A percentile compares a stretch with the other conserved stretches of the same genome.
phyloP scores from a whole-genome alignment of 192 early-diverging fungal species.

The Borealophlyctis nickersoniae region DNA sequence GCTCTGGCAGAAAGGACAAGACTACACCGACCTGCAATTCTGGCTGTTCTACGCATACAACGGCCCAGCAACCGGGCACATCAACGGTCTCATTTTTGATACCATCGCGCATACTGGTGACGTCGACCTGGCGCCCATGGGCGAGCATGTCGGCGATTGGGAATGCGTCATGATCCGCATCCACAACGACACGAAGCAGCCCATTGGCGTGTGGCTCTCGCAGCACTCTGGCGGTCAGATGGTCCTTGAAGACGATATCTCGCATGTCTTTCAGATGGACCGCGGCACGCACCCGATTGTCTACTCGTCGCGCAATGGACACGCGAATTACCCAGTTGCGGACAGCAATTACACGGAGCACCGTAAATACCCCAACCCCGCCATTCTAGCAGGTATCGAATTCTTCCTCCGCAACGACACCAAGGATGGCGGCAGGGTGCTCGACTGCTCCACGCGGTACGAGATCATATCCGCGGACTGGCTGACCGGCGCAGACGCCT shows the following conservation, averaged over 20 bases:
- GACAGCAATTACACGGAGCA: neutral
- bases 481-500: neutral
- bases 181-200: neutral
- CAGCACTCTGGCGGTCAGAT: neutral
- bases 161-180: slow-evolving; percentile 1
- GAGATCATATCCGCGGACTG: neutral
- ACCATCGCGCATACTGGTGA: neutral
- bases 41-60: slow-evolving; percentile 1
- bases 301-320: too few relatives aligned
- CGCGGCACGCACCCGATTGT: too few relatives aligned
- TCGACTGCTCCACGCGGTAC: neutral
- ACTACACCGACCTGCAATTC: slow-evolving; percentile 2
- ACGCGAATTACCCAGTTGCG: neutral
- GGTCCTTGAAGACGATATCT: neutral
- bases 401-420: slow-evolving; percentile 1
- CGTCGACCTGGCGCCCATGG: neutral
- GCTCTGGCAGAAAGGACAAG: neutral
- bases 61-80: neutral
- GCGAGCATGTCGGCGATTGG: slow-evolving; percentile 1
- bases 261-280: too few relatives aligned
- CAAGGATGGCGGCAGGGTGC: neutral
- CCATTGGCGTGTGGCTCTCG: neutral
- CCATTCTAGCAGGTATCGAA: neutral
- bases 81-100: slow-evolving; percentile 3
- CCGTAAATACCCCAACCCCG: neutral